phyloP scores from a whole-genome alignment of 352 stramenopile species.

The Salisapilia sapeloensis region DNA sequence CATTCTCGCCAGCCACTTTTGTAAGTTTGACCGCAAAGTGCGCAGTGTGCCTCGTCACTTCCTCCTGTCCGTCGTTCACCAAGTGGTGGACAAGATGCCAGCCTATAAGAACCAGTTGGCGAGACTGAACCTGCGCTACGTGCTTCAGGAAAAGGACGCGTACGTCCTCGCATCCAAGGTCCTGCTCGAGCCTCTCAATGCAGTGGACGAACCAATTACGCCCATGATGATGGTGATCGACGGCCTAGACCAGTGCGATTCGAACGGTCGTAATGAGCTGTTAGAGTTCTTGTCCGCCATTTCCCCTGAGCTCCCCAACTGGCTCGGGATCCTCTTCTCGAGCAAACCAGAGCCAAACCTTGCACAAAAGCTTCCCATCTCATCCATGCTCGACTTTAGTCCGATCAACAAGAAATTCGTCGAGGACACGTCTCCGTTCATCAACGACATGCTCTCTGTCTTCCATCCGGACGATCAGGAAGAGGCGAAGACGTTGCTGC shows the following conservation, averaged over 20 bases:
- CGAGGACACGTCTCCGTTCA: constrained; percentile 25
- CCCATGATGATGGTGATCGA: constrained; percentile 55
- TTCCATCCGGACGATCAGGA: constrained; percentile 22
- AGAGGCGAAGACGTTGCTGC: constrained; percentile 31
- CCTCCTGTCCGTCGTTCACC: constrained; percentile 66
- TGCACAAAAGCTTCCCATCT: constrained; percentile 31
- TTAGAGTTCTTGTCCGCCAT: constrained; percentile 45
- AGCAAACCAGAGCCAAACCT: constrained; percentile 52
- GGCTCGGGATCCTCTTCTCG: constrained; percentile 52
- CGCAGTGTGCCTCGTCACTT: constrained; percentile 55
- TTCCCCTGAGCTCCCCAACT: constrained; percentile 38
- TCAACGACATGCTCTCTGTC: constrained; percentile 33
- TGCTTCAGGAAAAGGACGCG: constrained; percentile 57
- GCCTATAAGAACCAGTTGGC: constrained; percentile 69
- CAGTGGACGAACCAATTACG: constrained; percentile 42
- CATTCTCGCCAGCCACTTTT: constrained; percentile 48
- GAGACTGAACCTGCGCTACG: constrained; percentile 66
- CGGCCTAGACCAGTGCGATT: constrained; percentile 49
- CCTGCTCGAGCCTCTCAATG: constrained; percentile 49
- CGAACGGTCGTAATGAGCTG: constrained; percentile 36
- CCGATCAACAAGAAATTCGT: constrained; percentile 36
- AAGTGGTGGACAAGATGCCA: constrained; percentile 45
- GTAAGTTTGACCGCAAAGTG: constrained; percentile 58
- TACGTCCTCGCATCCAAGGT: constrained; percentile 52
- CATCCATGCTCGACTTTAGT: constrained; percentile 62